Conservation (phyloP, 768 basidiomycete species). For the Ephemerocybe angulata region DNA sequence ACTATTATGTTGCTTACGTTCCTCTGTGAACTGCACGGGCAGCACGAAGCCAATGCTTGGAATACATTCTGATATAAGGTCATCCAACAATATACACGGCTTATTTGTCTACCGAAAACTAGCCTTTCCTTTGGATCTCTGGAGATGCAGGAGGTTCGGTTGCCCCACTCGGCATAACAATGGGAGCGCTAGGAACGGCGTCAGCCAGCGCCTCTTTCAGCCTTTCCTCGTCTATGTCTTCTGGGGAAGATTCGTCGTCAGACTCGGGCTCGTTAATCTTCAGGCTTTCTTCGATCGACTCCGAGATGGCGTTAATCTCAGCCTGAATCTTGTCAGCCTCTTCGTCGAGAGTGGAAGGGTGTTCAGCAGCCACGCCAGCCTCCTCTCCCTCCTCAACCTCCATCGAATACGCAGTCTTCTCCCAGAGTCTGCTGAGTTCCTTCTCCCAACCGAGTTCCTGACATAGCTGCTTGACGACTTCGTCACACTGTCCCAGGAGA, state of each 20-base stretch:
- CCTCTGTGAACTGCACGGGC: no score
- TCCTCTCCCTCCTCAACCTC: slow-evolving; percentile 8
- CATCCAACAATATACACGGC: no score
- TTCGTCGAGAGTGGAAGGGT: slow-evolving; percentile 7
- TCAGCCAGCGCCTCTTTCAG: no score
- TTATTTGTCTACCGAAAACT: no score
- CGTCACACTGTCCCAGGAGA: slow-evolving; percentile 69
- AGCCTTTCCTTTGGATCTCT: no score
- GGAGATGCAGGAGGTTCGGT: no score
- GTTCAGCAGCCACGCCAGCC: slow-evolving; percentile 8
- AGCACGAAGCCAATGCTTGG: no score
- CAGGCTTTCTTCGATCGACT: slow-evolving; percentile 29
- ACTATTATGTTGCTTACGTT: no score
- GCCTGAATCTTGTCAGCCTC: slow-evolving; percentile 20
- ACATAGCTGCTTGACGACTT: slow-evolving; percentile 57
- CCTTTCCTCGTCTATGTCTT: no score
- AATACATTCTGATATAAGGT: no score
- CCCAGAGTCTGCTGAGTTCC: slow-evolving; percentile 56
- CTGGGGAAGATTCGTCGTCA: not conserved
- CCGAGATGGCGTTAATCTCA: slow-evolving; percentile 32
- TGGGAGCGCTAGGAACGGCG: no score
- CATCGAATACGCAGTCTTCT: slow-evolving; percentile 35
- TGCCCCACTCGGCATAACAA: no score
- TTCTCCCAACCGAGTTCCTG: slow-evolving; percentile 72
- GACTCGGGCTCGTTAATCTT: slow-evolving; percentile 5